Conservation (phyloP, 2,329 filamentous ascomycete species). For the Paraphaeosphaeria minitans region DNA sequence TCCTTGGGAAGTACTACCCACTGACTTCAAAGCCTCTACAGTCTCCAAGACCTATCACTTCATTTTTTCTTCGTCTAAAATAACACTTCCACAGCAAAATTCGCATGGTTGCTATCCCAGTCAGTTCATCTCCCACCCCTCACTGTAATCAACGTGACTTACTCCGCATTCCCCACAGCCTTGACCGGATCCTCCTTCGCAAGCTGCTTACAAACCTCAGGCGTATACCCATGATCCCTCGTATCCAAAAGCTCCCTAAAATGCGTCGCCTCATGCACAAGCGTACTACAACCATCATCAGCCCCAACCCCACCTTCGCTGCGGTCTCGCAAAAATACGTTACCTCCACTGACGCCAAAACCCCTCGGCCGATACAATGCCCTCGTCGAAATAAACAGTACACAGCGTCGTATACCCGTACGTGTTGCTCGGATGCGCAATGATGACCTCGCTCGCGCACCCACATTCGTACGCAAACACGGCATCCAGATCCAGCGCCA, state of each 20-base stretch:
- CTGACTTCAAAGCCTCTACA: no score
- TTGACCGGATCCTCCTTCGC: constrained; percentile 1
- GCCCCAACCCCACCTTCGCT: neutral
- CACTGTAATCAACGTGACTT: neutral
- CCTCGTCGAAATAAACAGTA: neutral
- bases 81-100: constrained; percentile 6
- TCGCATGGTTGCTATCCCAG: constrained; percentile 1
- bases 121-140: neutral
- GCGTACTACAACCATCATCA: neutral
- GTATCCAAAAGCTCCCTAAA: neutral
- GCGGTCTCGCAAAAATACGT: neutral
- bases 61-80: no score
- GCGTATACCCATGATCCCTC: neutral
- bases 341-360: constrained; percentile 3
- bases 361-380: neutral
- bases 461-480: constrained; percentile 4
- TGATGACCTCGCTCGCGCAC: neutral
- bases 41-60: no score
- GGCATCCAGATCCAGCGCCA: constrained; percentile 2
- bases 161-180: constrained; percentile 7
- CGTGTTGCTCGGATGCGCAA: neutral
- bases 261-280: constrained; percentile 7
- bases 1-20: no score
- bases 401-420: neutral
- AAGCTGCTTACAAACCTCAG: constrained; percentile 2